These are phyloP conservation scores for Eimeria mitis DNA, from an alignment of 169 alveolate genomes.

Conservation along the genomic window DNA sequence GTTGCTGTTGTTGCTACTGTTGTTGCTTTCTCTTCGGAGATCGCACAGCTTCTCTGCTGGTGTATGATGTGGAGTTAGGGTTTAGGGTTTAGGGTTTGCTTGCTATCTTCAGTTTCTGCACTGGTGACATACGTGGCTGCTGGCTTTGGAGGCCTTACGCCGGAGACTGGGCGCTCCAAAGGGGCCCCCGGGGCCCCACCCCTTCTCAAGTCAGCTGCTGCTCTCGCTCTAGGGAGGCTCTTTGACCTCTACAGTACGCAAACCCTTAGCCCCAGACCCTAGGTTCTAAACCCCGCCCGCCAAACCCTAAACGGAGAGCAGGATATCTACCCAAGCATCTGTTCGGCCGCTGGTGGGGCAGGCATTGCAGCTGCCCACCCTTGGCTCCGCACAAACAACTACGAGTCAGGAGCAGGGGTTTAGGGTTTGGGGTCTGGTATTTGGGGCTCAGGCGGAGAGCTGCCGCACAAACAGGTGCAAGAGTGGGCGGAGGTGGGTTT, in stretches of 20 bases:
- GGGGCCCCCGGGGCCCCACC: slow-evolving; percentile 37
- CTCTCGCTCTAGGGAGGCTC: slow-evolving; percentile 33
- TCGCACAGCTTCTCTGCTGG: not conserved
- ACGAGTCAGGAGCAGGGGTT: not conserved
- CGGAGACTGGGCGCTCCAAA: slow-evolving; percentile 1
- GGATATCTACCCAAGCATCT: no score
- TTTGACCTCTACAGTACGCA: slow-evolving; percentile 51
- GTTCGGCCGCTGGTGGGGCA: not conserved
- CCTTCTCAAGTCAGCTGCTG: slow-evolving; percentile 65
- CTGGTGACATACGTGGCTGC: slow-evolving; percentile 13
- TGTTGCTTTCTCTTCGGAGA: not conserved
- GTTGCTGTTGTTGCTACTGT: not conserved
- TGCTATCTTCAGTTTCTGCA: slow-evolving; percentile 21
- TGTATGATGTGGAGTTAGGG: not conserved
- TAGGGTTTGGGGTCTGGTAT: not conserved
- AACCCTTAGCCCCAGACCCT: slow-evolving; percentile 55
- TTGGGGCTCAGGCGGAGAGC: slow-evolving; percentile 18
- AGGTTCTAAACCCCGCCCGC: no score
- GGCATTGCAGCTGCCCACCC: not conserved
- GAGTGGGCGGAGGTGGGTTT: slow-evolving; percentile 42
- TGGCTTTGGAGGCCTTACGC: slow-evolving; percentile 45
- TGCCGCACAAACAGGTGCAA: not conserved
- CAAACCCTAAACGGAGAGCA: slow-evolving; percentile 4
- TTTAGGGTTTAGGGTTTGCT: not conserved
- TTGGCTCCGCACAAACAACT: not conserved